phyloP scores from a whole-genome alignment of 1,284 basidiomycete species.

The Malassezia sp. region DNA sequence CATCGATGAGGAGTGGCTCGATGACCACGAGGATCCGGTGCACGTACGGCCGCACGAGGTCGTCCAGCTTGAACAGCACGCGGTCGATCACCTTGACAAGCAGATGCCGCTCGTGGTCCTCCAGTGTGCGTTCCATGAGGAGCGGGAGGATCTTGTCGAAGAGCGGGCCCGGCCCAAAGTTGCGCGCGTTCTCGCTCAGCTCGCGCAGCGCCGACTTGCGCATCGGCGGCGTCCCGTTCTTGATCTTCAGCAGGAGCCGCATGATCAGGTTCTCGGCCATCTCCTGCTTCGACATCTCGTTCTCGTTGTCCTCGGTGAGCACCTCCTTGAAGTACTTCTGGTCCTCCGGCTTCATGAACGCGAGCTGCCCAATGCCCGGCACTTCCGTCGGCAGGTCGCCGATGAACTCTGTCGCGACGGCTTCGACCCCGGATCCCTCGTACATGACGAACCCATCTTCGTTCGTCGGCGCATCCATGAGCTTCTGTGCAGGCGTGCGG shows the following conservation, averaged over 20 bases:
- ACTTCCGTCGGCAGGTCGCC: constrained; percentile 97
- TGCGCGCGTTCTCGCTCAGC: constrained; percentile 98
- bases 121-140: constrained; percentile 95
- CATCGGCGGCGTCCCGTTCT: constrained; percentile 96
- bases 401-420: constrained; percentile 68
- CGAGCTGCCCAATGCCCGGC: constrained; percentile 88
- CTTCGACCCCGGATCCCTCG: constrained; percentile 78
- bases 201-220: constrained; percentile 93
- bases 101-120: constrained; percentile 96
- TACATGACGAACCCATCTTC: constrained; percentile 84
- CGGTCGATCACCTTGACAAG: constrained; percentile 99
- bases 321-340: constrained; percentile 97
- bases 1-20: constrained; percentile 95
- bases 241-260: constrained; percentile 98
- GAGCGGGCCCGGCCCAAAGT: constrained; percentile 95
- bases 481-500: constrained; percentile 62
- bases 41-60: constrained; percentile 94
- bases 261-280: constrained; percentile 99
- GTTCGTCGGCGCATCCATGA: constrained; percentile 57
- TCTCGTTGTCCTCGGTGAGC: constrained; percentile 79
- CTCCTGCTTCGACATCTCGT: constrained; percentile 75
- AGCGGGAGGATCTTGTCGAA: constrained; percentile 98
- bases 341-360: constrained; percentile 97
- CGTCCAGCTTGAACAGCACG: constrained; percentile 96
- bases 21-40: constrained; percentile 99